Percentiles rank a stretch among this genome's conserved stretches.
Conservation (phyloP, 352 stramenopile genomes). For the Pythium sukuiense region DNA sequence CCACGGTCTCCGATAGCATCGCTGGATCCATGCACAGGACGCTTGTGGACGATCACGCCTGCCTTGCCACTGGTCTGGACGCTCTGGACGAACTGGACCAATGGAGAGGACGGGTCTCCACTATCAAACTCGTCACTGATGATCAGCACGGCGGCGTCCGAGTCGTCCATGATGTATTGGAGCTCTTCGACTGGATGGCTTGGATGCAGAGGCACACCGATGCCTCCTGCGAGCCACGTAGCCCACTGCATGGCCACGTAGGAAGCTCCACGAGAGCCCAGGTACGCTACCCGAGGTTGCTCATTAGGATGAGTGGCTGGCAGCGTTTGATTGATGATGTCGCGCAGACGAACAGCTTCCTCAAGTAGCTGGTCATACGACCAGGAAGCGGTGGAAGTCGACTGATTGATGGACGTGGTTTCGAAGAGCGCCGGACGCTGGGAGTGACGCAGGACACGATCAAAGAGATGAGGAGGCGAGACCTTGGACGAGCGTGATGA, state of each 20-base stretch:
- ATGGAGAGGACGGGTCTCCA: conserved; percentile 7
- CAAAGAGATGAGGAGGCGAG: conserved; percentile 27
- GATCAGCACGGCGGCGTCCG: conserved; percentile 44
- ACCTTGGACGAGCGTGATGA: neutral
- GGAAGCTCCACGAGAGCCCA: conserved; percentile 44
- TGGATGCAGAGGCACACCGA: conserved; percentile 67
- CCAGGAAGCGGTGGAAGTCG: conserved; percentile 23
- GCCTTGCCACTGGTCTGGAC: conserved; percentile 4
- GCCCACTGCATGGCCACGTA: conserved; percentile 76
- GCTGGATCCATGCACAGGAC: neutral
- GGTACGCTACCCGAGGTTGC: conserved; percentile 34
- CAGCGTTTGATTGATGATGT: conserved; percentile 27
- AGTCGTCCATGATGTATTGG: conserved; percentile 72
- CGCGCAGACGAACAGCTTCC: conserved; percentile 34
- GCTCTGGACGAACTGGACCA: conserved; percentile 11
- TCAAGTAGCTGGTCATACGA: conserved; percentile 47
- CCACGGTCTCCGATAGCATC: neutral
- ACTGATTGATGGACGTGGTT: neutral
- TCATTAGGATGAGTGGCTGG: neutral
- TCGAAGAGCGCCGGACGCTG: conserved; percentile 23
- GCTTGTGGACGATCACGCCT: conserved; percentile 1
- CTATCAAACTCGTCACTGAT: conserved; percentile 40
- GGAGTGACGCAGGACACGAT: conserved; percentile 30
- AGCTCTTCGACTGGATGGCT: conserved; percentile 63
- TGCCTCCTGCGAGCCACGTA: conserved; percentile 66